Evolutionary conservation across 306 rosid species (phyloP).

Genomic region (Dryas alaskensis): DNA sequence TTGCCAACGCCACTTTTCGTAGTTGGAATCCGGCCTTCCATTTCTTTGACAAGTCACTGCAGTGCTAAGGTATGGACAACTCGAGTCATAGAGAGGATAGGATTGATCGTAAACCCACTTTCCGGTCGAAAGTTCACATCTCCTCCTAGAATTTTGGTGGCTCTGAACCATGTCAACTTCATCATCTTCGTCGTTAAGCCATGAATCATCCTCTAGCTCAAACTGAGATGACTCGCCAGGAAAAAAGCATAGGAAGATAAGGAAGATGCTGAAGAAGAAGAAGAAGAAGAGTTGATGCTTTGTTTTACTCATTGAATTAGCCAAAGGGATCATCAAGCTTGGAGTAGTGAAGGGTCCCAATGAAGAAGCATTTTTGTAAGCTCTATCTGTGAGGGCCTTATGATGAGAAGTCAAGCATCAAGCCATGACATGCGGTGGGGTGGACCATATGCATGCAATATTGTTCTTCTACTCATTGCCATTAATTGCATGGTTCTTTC

Average conservation of each 20-base stretch:
- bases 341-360: constrained; percentile 33
- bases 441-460: constrained; percentile 39
- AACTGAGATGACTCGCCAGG: constrained; percentile 40
- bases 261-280: constrained; percentile 38
- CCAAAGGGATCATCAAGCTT: not conserved
- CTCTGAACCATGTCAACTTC: constrained; percentile 65
- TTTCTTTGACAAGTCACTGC: constrained; percentile 86
- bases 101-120: constrained; percentile 86
- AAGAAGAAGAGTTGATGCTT: constrained; percentile 33
- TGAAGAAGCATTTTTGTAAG: constrained; percentile 31
- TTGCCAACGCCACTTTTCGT: constrained; percentile 96
- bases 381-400: constrained; percentile 15
- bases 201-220: constrained; percentile 39
- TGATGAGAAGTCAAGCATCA: constrained; percentile 37
- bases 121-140: constrained; percentile 70
- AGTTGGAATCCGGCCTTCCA: constrained; percentile 94
- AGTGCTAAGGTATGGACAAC: constrained; percentile 77
- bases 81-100: constrained; percentile 81
- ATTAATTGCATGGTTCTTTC: not conserved
- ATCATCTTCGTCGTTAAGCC: constrained; percentile 52
- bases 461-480: constrained; percentile 32
- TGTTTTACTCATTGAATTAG: constrained; percentile 52
- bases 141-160: constrained; percentile 35
- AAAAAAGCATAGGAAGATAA: constrained; percentile 36
- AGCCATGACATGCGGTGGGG: constrained; percentile 73